phyloP scores from a whole-genome alignment of 768 basidiomycete species.

The Mycena floridula region DNA sequence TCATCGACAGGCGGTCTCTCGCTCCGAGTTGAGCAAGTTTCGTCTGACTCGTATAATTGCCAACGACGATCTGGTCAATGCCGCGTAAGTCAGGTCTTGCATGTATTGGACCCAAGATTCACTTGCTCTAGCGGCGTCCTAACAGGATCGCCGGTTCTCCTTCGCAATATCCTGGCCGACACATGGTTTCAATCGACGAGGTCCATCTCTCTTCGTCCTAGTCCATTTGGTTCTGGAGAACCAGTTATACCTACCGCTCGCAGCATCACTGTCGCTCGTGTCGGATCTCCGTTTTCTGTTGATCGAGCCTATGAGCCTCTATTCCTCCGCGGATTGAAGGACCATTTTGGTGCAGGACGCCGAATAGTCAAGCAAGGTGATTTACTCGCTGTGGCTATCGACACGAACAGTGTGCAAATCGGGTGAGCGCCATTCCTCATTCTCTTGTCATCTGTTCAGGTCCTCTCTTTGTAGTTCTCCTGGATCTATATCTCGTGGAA shows the following conservation, averaged over 20 bases:
- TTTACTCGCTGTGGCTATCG: conserved; percentile 58
- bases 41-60: conserved; percentile 57
- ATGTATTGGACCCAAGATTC: conserved; percentile 1
- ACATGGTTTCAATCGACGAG: conserved; percentile 10
- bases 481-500: no score
- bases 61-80: conserved; percentile 34
- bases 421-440: conserved; percentile 7
- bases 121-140: conserved; percentile 29
- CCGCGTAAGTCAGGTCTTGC: conserved; percentile 24
- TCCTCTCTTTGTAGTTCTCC: no score
- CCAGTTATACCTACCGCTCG: conserved; percentile 65
- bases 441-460: no score
- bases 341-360: conserved; percentile 48
- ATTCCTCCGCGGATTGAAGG: conserved; percentile 56
- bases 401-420: conserved; percentile 38
- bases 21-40: conserved; percentile 15
- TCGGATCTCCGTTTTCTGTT: conserved; percentile 69
- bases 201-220: conserved; percentile 36
- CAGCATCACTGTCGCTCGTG: conserved; percentile 69
- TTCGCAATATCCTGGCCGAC: conserved; percentile 43
- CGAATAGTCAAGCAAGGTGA: conserved; percentile 71
- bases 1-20: conserved; percentile 38
- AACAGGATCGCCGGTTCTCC: conserved; percentile 41
- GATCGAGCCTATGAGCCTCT: conserved; percentile 57
- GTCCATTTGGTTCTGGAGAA: conserved; percentile 53